These are phyloP conservation scores for Taphrina pruni DNA, from an alignment of 1,139 yeast species.

Conservation along the genomic window DNA sequence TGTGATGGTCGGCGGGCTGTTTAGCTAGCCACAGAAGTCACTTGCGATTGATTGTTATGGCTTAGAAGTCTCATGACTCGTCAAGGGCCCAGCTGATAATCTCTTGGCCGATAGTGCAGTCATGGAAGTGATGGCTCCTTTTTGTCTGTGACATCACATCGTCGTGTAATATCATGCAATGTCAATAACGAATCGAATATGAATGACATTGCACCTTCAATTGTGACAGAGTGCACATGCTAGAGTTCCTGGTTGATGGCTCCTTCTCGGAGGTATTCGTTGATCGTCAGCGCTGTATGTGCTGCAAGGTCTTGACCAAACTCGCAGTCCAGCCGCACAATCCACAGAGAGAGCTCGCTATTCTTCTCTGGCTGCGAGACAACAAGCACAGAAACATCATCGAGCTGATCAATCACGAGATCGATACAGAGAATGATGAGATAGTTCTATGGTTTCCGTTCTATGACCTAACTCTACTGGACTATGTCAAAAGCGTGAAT, in stretches of 20 bases:
- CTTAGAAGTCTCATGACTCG: no score
- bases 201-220: no score
- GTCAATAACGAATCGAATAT: no score
- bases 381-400: slow-evolving; percentile 11
- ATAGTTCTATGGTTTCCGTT: slow-evolving; percentile 6
- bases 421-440: background rate
- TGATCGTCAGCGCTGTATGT: slow-evolving; percentile 2
- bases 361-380: background rate
- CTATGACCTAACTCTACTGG: slow-evolving; percentile 13
- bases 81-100: no score
- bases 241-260: background rate
- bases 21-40: no score
- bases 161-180: no score
- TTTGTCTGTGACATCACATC: no score
- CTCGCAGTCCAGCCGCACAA: slow-evolving; percentile 17
- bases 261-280: slow-evolving; percentile 15
- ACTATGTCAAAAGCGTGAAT: slow-evolving; percentile 1
- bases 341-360: slow-evolving; percentile 17
- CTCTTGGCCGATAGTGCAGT: no score
- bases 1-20: no score
- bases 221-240: background rate
- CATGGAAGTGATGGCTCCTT: no score
- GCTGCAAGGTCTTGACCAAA: slow-evolving; percentile 9
- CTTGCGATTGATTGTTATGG: no score
- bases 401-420: slow-evolving; percentile 2